Evolutionary conservation across 345 rosid species (phyloP).

Genomic region (Bretschneidera sinensis): DNA sequence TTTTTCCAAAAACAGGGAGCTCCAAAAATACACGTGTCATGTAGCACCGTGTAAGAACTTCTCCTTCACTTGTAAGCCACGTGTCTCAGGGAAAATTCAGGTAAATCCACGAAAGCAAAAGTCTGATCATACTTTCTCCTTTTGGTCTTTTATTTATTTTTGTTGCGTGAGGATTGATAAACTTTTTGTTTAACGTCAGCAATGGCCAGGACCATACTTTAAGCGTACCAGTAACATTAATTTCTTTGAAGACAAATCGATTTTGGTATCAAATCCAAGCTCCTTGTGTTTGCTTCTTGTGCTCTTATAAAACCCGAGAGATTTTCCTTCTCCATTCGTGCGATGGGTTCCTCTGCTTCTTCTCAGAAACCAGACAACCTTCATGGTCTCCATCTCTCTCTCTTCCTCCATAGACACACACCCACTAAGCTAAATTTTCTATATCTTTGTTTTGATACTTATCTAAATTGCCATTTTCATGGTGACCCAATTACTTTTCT

Average conservation of each 20-base stretch:
- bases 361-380: slow-evolving; percentile 62
- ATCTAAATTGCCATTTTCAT: background rate
- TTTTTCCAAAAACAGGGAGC: too few species aligned
- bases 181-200: background rate
- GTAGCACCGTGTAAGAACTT: too few species aligned
- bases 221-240: slow-evolving; percentile 7
- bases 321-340: slow-evolving; percentile 29
- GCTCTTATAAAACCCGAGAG: slow-evolving; percentile 15
- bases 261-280: slow-evolving; percentile 15
- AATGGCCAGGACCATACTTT: slow-evolving; percentile 25
- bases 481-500: background rate
- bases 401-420: background rate
- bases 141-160: too few species aligned
- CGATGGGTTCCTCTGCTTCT: slow-evolving; percentile 86
- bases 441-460: background rate
- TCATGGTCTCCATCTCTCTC: slow-evolving; percentile 29
- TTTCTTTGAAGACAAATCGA: slow-evolving; percentile 19
- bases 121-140: background rate
- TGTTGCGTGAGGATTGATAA: too few species aligned
- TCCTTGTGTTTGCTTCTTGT: background rate
- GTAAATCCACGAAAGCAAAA: too few species aligned
- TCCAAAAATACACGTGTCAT: too few species aligned
- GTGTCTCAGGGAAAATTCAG: background rate
- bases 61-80: background rate
- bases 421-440: too few species aligned